These are phyloP conservation scores for Crithidia expoeki DNA, from an alignment of 208 protist genomes.

Conservation along the genomic window DNA sequence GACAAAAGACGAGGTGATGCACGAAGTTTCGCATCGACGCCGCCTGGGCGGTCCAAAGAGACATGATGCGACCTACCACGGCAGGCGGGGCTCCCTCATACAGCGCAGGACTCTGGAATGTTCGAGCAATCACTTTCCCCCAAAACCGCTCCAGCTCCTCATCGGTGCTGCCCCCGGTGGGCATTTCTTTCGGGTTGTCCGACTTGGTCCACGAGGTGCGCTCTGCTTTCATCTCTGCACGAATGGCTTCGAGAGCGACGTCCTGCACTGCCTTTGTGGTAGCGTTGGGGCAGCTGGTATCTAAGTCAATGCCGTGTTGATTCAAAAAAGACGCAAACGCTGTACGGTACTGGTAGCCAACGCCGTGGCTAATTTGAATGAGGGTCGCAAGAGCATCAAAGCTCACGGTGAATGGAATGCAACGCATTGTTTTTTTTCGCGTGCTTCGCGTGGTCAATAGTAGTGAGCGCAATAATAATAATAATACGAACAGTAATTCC, in stretches of 20 bases:
- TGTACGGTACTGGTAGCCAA: conserved; percentile 65
- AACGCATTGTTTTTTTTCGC: conserved; percentile 10
- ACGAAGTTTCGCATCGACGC: conserved; percentile 18
- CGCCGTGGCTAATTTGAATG: conserved; percentile 47
- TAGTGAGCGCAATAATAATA: conserved; percentile 1
- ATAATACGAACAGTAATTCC: neutral
- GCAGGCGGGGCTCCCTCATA: conserved; percentile 17
- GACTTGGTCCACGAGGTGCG: conserved; percentile 24
- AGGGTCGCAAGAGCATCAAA: conserved; percentile 74
- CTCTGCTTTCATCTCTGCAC: conserved; percentile 10
- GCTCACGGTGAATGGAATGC: conserved; percentile 47
- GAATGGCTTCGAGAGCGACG: conserved; percentile 15
- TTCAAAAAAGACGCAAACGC: conserved; percentile 50
- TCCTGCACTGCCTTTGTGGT: conserved; percentile 13
- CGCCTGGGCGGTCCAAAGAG: conserved; percentile 3
- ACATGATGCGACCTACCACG: conserved; percentile 8
- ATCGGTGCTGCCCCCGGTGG: conserved; percentile 50
- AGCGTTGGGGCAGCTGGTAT: conserved; percentile 14
- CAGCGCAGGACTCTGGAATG: conserved; percentile 16
- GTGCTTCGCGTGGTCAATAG: too few relatives aligned
- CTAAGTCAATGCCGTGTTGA: conserved; percentile 28
- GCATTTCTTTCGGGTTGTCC: conserved; percentile 57
- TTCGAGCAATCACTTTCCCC: conserved; percentile 39
- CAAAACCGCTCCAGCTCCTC: conserved; percentile 47
- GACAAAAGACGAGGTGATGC: conserved; percentile 34